phyloP scores from a whole-genome alignment of 83 land plant species.

The Thuja plicata region DNA sequence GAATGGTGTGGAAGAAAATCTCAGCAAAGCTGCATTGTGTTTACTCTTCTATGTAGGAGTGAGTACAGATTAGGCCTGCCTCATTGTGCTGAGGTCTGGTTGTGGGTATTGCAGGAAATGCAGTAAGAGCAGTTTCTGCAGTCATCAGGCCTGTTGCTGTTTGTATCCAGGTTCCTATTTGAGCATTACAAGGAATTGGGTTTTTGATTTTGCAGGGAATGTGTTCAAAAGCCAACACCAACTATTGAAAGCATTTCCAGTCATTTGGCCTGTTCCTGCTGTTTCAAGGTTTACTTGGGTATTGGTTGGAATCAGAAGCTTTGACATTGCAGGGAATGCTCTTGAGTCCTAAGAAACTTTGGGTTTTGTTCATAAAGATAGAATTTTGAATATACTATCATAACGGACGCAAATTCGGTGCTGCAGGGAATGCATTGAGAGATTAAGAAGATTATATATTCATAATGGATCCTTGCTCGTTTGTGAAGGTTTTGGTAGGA shows the following conservation, averaged over 20 bases:
- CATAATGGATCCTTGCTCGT: conserved; percentile 77
- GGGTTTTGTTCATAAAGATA: not conserved
- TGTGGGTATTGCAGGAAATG: not conserved
- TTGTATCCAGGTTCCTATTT: not conserved
- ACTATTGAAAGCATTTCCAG: not conserved
- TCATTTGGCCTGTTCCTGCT: not conserved
- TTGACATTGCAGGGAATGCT: not conserved
- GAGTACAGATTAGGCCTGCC: not conserved
- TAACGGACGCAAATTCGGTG: not conserved
- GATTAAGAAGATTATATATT: not conserved
- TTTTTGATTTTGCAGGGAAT: not conserved
- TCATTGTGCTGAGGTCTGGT: not conserved
- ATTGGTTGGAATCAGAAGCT: not conserved
- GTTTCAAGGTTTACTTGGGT: not conserved
- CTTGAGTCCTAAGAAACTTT: not conserved
- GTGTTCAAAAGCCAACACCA: not conserved
- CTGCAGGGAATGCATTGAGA: conserved; percentile 4
- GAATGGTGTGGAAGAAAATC: not conserved
- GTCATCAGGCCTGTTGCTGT: not conserved
- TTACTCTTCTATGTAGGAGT: not conserved
- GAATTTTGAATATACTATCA: not conserved
- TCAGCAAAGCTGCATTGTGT: not conserved
- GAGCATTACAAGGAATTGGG: not conserved
- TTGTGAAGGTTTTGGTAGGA: conserved; percentile 54
- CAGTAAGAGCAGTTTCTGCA: not conserved